phyloP scores from a whole-genome alignment of 306 rosid genomes.

The Dryas octopetala region DNA sequence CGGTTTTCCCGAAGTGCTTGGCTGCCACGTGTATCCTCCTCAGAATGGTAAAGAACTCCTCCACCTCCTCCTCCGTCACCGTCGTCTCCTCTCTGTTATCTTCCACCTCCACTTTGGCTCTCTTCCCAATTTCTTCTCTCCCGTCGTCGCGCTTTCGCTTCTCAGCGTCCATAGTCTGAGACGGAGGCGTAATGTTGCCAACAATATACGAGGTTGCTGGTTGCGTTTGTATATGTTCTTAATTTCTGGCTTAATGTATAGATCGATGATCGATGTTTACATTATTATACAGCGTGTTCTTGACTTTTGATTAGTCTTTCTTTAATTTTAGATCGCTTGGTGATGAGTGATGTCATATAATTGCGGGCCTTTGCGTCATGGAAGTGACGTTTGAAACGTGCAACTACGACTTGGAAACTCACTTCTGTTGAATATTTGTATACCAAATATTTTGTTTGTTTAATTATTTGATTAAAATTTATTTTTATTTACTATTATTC shows the following conservation, averaged over 20 bases:
- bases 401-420: background rate
- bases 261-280: too few relatives aligned
- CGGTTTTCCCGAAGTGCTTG: slow-evolving; percentile 29
- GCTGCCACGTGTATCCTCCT: slow-evolving; percentile 47
- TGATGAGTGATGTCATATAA: slow-evolving; percentile 11
- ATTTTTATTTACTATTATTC: too few relatives aligned
- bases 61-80: slow-evolving; percentile 47
- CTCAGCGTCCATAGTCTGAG: slow-evolving; percentile 21
- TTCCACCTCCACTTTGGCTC: background rate
- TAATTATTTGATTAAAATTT: background rate
- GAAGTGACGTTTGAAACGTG: slow-evolving; percentile 10
- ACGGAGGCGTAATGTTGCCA: background rate
- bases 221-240: background rate
- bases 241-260: too few relatives aligned
- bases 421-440: background rate
- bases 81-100: background rate
- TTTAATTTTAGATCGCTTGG: background rate
- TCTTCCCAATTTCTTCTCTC: background rate
- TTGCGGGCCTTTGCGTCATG: background rate
- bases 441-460: background rate
- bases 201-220: background rate
- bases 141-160: slow-evolving; percentile 35
- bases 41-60: slow-evolving; percentile 51
- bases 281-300: background rate
- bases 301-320: background rate